A percentile compares a stretch with the other conserved stretches of the same genome.
phyloP scores from a whole-genome alignment of 108 stramenopile species.

The Skeletonema costatum region DNA sequence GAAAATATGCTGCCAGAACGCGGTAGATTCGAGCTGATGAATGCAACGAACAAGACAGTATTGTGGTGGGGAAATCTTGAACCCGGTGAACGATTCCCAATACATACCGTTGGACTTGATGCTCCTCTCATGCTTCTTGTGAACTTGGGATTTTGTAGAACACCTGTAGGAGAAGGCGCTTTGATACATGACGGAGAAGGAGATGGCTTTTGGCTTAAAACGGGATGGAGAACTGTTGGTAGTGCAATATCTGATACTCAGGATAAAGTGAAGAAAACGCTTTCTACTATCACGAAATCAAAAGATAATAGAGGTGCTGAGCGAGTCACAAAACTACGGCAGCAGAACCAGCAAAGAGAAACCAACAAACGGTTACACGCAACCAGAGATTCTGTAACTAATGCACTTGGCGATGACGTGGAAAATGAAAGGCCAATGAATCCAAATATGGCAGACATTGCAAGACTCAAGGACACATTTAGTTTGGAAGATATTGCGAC shows the following conservation, averaged over 20 bases:
- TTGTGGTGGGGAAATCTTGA: slow-evolving; percentile 89
- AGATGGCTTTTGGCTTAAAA: slow-evolving; percentile 27
- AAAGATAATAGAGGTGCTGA: slow-evolving; percentile 66
- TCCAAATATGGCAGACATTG: slow-evolving; percentile 21
- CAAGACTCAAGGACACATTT: background rate
- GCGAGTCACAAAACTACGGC: slow-evolving; percentile 31
- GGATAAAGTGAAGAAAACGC: slow-evolving; percentile 73
- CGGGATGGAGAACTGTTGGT: slow-evolving; percentile 56
- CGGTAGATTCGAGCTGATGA: slow-evolving; percentile 90
- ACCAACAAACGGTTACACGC: slow-evolving; percentile 14
- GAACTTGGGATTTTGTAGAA: slow-evolving; percentile 90
- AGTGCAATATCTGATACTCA: slow-evolving; percentile 66
- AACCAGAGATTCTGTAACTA: background rate
- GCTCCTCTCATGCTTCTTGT: slow-evolving; percentile 87
- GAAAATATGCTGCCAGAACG: slow-evolving; percentile 91
- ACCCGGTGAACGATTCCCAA: slow-evolving; percentile 77
- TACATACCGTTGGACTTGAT: slow-evolving; percentile 81
- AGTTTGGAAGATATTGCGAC: slow-evolving; percentile 64
- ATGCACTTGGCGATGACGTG: slow-evolving; percentile 29
- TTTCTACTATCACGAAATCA: slow-evolving; percentile 67
- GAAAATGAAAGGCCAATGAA: slow-evolving; percentile 10
- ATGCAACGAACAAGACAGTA: slow-evolving; percentile 67
- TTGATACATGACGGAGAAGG: slow-evolving; percentile 80
- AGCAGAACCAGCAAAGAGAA: slow-evolving; percentile 20
- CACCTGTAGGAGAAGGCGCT: slow-evolving; percentile 88